phyloP scores from a whole-genome alignment of 192 early-diverging fungal genomes.

The Hyaloraphidium curvatum region DNA sequence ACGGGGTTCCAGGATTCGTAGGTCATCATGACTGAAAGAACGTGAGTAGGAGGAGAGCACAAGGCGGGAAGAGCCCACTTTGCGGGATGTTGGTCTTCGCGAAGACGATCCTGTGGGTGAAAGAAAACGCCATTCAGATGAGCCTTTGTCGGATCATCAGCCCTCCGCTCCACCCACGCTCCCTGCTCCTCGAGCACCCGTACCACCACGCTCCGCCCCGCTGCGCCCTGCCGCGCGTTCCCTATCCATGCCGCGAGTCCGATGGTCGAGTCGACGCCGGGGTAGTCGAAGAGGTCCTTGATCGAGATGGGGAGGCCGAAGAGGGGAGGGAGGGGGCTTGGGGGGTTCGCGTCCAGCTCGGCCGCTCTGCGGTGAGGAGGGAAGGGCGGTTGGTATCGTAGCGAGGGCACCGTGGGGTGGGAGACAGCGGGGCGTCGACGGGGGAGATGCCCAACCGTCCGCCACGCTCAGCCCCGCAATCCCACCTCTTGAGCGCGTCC shows the following conservation, averaged over 20 bases:
- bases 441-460: too few relatives aligned
- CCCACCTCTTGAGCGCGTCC: not conserved
- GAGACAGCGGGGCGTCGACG: too few relatives aligned
- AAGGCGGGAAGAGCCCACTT: not conserved
- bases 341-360: not conserved
- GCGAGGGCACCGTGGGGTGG: too few relatives aligned
- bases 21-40: not conserved
- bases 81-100: slow-evolving; percentile 2
- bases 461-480: too few relatives aligned
- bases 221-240: not conserved
- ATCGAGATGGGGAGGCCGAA: not conserved
- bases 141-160: too few relatives aligned
- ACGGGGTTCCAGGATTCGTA: slow-evolving; percentile 1
- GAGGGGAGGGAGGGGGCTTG: not conserved
- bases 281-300: not conserved
- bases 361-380: too few relatives aligned
- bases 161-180: too few relatives aligned
- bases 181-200: too few relatives aligned
- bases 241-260: not conserved
- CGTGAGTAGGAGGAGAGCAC: not conserved
- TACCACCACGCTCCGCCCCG: too few relatives aligned
- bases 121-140: too few relatives aligned
- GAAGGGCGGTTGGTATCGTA: too few relatives aligned
- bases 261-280: not conserved
- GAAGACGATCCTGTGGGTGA: not conserved